A percentile compares a stretch with the other conserved stretches of the same genome.
Conservation (phyloP, 352 stramenopile genomes). For the Pythium apleroticum region DNA sequence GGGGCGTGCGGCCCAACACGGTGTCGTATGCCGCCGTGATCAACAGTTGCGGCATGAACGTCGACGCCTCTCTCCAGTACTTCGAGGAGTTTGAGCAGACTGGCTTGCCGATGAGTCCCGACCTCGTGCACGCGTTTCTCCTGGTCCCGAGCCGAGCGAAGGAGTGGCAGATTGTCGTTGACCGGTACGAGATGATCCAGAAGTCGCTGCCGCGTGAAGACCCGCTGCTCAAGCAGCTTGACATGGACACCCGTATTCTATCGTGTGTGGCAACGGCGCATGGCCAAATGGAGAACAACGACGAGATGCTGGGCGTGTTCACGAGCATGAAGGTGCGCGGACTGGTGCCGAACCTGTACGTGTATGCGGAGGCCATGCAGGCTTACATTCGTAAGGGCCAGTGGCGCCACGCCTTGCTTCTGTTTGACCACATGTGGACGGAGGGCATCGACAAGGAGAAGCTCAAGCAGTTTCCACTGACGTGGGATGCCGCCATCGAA, state of each 20-base stretch:
- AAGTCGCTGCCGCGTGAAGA: background rate
- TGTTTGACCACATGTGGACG: slow-evolving; percentile 70
- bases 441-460: slow-evolving; percentile 41
- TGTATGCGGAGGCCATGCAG: slow-evolving; percentile 70
- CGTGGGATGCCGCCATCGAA: slow-evolving; percentile 67
- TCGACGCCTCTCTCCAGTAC: slow-evolving; percentile 42
- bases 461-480: slow-evolving; percentile 42
- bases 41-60: slow-evolving; percentile 43
- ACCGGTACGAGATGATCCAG: slow-evolving; percentile 32
- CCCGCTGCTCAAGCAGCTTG: slow-evolving; percentile 27
- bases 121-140: slow-evolving; percentile 36
- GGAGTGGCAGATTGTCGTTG: slow-evolving; percentile 42
- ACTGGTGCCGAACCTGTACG: slow-evolving; percentile 61
- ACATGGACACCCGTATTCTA: slow-evolving; percentile 56
- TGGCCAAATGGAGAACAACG: slow-evolving; percentile 36
- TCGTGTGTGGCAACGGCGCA: slow-evolving; percentile 64
- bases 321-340: slow-evolving; percentile 73
- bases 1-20: slow-evolving; percentile 41
- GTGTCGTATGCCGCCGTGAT: slow-evolving; percentile 60
- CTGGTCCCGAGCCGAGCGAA: slow-evolving; percentile 36
- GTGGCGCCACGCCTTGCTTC: slow-evolving; percentile 67
- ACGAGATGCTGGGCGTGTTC: slow-evolving; percentile 67
- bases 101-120: slow-evolving; percentile 23
- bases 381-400: slow-evolving; percentile 64
- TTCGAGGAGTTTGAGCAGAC: slow-evolving; percentile 42